Conservation (phyloP, 768 basidiomycete genomes). For the Russula sp. region DNA sequence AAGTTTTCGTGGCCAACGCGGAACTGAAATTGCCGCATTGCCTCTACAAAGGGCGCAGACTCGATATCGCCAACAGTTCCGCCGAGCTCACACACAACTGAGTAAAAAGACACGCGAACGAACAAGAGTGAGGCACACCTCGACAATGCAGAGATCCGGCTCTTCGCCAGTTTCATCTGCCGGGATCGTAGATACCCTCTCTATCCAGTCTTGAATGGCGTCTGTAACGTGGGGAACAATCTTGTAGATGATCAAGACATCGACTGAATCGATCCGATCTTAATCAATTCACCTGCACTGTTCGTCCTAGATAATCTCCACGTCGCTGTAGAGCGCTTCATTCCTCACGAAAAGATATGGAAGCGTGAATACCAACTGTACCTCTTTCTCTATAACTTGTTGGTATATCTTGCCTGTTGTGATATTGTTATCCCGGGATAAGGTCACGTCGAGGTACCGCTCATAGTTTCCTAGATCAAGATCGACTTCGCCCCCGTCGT, state of each 20-base stretch:
- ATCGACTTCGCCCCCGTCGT: slow-evolving; percentile 98
- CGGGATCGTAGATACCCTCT: slow-evolving; percentile 88
- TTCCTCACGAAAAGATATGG: slow-evolving; percentile 1
- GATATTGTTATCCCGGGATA: slow-evolving; percentile 94
- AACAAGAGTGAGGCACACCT: slow-evolving; percentile 43
- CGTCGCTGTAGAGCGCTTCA: slow-evolving; percentile 42
- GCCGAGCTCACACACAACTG: slow-evolving; percentile 59
- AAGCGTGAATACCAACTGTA: slow-evolving; percentile 34
- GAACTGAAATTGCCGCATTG: slow-evolving; percentile 99
- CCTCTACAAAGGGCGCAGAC: slow-evolving; percentile 95
- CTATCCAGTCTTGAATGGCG: slow-evolving; percentile 98
- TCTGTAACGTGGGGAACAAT: slow-evolving; percentile 95
- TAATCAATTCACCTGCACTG: slow-evolving; percentile 65
- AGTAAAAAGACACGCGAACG: neutral
- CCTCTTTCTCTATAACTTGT: slow-evolving; percentile 96
- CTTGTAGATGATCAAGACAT: slow-evolving; percentile 32
- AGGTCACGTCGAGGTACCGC: slow-evolving; percentile 90
- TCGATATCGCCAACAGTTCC: slow-evolving; percentile 99
- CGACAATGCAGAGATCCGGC: slow-evolving; percentile 96
- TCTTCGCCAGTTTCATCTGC: slow-evolving; percentile 89
- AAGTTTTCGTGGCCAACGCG: slow-evolving; percentile 95
- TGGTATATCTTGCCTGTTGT: slow-evolving; percentile 98
- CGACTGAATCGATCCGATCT: neutral
- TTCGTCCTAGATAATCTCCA: slow-evolving; percentile 91
- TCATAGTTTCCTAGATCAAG: slow-evolving; percentile 98